Conservation (phyloP, 306 rosid genomes). For the Casuarina equisetifolia region DNA sequence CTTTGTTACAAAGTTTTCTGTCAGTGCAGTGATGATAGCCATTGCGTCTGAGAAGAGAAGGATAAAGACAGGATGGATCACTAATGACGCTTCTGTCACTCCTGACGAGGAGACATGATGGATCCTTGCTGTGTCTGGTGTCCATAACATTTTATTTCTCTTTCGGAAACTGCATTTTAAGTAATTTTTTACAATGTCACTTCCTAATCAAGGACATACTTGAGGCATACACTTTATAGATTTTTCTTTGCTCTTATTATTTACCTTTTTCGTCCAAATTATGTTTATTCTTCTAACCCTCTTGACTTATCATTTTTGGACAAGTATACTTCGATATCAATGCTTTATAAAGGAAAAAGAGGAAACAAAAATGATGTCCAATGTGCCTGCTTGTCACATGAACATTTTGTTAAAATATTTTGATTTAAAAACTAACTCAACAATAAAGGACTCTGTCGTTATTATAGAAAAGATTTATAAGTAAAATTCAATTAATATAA, state of each 20-base stretch:
- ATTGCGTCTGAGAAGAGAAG: not conserved
- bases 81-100: not conserved
- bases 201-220: no score
- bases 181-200: no score
- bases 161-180: no score
- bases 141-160: not conserved
- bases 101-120: conserved; percentile 41
- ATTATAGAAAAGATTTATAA: no score
- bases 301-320: not conserved
- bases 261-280: not conserved
- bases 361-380: not conserved
- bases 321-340: not conserved
- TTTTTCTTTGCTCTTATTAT: not conserved
- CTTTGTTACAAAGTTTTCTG: conserved; percentile 40
- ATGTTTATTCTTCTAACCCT: not conserved
- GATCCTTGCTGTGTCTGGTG: conserved; percentile 39
- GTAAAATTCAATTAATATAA: no score
- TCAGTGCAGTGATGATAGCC: conserved; percentile 40
- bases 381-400: not conserved
- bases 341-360: not conserved
- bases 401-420: no score
- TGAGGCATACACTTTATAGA: no score
- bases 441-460: no score
- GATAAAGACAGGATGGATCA: conserved; percentile 36
- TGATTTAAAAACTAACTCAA: no score